phyloP scores from a whole-genome alignment of 495 filamentous ascomycete species.

The Apodospora peruviana region DNA sequence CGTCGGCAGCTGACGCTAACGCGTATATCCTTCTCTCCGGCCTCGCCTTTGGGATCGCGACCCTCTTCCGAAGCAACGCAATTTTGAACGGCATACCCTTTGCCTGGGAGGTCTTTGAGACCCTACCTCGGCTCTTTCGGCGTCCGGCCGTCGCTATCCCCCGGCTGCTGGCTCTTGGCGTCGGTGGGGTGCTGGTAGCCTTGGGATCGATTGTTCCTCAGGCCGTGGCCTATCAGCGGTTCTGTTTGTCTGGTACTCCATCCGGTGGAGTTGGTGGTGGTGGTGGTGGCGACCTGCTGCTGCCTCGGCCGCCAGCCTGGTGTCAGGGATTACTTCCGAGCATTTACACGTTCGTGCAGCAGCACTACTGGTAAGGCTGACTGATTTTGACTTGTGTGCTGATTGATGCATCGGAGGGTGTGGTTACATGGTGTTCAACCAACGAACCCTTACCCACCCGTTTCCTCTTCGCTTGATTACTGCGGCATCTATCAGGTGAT shows the following conservation, averaged over 20 bases:
- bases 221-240: slow-evolving; percentile 64
- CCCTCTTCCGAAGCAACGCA: slow-evolving; percentile 79
- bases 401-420: no score
- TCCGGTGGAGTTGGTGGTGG: slow-evolving; percentile 19
- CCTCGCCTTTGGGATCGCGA: slow-evolving; percentile 64
- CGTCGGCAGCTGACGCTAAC: slow-evolving; percentile 24
- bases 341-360: slow-evolving; percentile 87
- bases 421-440: no score
- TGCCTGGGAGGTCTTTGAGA: slow-evolving; percentile 30
- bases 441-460: no score
- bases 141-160: slow-evolving; percentile 27
- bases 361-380: slow-evolving; percentile 72
- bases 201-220: slow-evolving; percentile 68
- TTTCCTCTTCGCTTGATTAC: no score
- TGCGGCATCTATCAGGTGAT: no score
- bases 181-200: slow-evolving; percentile 63
- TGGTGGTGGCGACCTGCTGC: no score
- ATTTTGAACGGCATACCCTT: slow-evolving; percentile 69
- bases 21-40: slow-evolving; percentile 52
- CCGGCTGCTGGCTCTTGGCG: slow-evolving; percentile 48
- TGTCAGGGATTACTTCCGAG: slow-evolving; percentile 67
- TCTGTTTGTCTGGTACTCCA: slow-evolving; percentile 44
- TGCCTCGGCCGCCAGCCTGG: no score
- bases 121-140: slow-evolving; percentile 43
- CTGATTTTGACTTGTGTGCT: no score